Evolutionary conservation across 805 yeast species (phyloP), one percentile per base, ranked within the genome.

Genomic region (Metschnikowia gruessii): DNA sequence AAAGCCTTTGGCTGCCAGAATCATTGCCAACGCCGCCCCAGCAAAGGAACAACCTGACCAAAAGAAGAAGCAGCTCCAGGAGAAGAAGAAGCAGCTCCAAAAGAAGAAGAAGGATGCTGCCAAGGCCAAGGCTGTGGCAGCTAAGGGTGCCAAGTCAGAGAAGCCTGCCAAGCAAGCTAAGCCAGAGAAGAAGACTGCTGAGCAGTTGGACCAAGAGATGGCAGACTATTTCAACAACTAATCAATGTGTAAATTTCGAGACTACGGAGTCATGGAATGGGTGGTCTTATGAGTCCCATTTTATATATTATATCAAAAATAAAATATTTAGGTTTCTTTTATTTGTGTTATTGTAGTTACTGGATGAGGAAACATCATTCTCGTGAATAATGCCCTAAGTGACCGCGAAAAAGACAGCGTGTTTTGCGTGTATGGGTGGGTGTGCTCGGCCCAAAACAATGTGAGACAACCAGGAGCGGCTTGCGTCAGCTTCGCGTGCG

Each of bases 131-230:
- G 59, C 57, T 30, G 63, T 49, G 37, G 61, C 57, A 49, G 70
- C 40, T 26, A 48, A 58, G 46, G 49, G 41, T 40, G 45, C 51
- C 29, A 38, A 56, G 59, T 49, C 55, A 30, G 57, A 70, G 50
- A 76, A 78, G 71, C 4, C 42, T 13, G 62, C 63, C 50, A 64
- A 64, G 54, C 62, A 69, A 39, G 66, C 65, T 40, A 70, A 68
- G 60, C 75, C 66, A 53, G 68, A 65, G 53, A 74, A 75, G 69
- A 90, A 90, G 79, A 82, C 96, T 43, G 76, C 87, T 54, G 98
- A 87, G 67, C 92, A 94, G 71, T 81, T 92, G 64, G 99, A 94
- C 71, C 96, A 91, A 65, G 98, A 92, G 74, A 92, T 94, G 99
- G 86, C 90, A 53, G 98, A 91, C 65, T 92, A 92, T 74, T 91